A percentile compares a stretch with the other conserved stretches of the same genome.
These are phyloP conservation scores for Xylaria bambusicola DNA, from an alignment of 495 filamentous ascomycete species.

Conservation along the genomic window DNA sequence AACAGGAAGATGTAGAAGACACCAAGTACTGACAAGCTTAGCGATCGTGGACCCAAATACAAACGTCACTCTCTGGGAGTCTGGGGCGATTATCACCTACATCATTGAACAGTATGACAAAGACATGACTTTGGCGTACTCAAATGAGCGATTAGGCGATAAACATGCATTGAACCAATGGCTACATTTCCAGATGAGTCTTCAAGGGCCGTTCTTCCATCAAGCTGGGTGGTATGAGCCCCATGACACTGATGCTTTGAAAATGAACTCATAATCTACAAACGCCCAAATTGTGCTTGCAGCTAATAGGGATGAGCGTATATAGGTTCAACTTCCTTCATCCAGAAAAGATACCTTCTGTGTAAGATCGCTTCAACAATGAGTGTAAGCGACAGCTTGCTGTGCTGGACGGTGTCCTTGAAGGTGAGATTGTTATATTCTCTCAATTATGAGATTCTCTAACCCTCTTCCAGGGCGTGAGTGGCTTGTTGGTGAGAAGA, in stretches of 20 bases:
- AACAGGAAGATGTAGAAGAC: neutral
- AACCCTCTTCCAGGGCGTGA: no score
- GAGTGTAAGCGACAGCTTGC: conserved; percentile 48
- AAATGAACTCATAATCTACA: no score
- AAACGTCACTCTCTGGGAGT: conserved; percentile 61
- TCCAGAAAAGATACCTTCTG: conserved; percentile 48
- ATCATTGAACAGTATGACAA: conserved; percentile 64
- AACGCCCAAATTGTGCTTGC: no score
- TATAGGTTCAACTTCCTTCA: no score
- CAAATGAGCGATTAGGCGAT: conserved; percentile 28
- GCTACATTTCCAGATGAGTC: conserved; percentile 57
- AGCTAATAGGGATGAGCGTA: no score
- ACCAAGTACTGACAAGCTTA: neutral
- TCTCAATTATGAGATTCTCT: no score
- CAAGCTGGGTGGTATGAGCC: conserved; percentile 51
- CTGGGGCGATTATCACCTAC: conserved; percentile 64
- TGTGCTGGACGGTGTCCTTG: conserved; percentile 46
- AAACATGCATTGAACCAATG: neutral
- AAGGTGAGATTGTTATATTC: neutral
- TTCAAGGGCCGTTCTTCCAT: conserved; percentile 65
- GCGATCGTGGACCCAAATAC: conserved; percentile 63
- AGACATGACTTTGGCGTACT: conserved; percentile 45
- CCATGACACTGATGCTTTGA: no score
- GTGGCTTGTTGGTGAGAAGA: conserved; percentile 46
- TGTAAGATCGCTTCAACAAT: conserved; percentile 49